Conservation (phyloP, 176 grass and related monocot species). For the Chrysopogon serrulatus region DNA sequence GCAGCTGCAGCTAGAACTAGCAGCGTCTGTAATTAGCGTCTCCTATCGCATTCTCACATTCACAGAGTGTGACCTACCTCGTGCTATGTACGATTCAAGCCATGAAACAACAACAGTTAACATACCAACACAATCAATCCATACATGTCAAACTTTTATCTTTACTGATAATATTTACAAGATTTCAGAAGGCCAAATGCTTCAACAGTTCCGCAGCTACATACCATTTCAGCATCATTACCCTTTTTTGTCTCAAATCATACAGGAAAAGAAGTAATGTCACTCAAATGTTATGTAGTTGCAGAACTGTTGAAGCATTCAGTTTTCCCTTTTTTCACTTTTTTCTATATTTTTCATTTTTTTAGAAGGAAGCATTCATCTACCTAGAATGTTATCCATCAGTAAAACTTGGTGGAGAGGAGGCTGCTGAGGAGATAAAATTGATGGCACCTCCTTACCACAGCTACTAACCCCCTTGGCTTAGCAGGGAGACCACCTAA, state of each 20-base stretch:
- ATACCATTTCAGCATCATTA: background rate
- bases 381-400: background rate
- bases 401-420: background rate
- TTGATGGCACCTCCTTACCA: background rate
- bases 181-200: background rate
- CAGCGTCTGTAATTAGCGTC: background rate
- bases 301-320: constrained; percentile 12
- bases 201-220: background rate
- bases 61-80: background rate
- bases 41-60: background rate
- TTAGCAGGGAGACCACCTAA: background rate
- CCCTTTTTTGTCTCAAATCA: background rate
- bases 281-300: background rate
- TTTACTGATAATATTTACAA: background rate
- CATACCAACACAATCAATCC: background rate
- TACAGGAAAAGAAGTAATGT: background rate
- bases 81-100: background rate
- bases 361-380: background rate
- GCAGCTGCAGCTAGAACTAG: background rate
- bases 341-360: background rate
- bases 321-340: background rate
- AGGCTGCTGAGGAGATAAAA: background rate
- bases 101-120: background rate
- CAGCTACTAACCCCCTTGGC: background rate
- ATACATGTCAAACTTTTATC: background rate